Base-by-base conservation (phyloP, 1,284 basidiomycete species). In the Irpex sp. region DNA sequence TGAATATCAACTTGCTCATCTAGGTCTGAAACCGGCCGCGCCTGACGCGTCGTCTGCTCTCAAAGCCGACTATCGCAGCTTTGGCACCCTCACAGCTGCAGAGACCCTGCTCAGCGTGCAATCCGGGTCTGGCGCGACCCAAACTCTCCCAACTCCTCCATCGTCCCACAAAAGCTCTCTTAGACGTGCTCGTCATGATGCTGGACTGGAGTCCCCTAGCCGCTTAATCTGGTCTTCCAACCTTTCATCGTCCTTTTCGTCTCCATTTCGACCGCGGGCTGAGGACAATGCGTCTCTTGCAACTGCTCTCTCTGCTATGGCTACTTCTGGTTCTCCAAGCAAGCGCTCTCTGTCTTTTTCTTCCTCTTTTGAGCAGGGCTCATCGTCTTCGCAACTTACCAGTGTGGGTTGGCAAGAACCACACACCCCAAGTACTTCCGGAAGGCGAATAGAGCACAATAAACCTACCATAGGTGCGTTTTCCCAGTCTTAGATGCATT, bases 61-160 rank as follows among this genome's bases (percentile, higher is more conserved):
- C 62, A 64, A 42, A 42, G 9, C 62, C 10, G 38, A 27, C 38
- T 43, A 66, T 20, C 69, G 64, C 7, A 38, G 64, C 20, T 70
- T 69, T 49, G 59, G 69, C 45, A 71, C 67, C 7, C 69, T 70
- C 58, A 56, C 66, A 44, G 72, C 72, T 5, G 72, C 72, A 20
- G 70, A 70, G 22, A 70, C 72, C 38, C 69, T 73, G 2, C 67
- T 73, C 3, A 67, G 70, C n/a, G 69, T 73, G 20, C 65, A 67
- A n/a, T 49, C 54, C 13, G 49, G 32, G 32, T 44, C 44, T 15
- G 59, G 67, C 10, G 32, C 67, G 42, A 24, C 62, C 32, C 20
- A 18, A 13, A 27, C 18, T 59, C 65, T 13, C 38, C 56, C 54
- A 43, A 11, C 18, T 58, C 69, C 65, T 22, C 32, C 49, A 60